Base-by-base conservation (phyloP, 164 flowering plant genomes). In the Kalanchoe fedtschenkoi region DNA sequence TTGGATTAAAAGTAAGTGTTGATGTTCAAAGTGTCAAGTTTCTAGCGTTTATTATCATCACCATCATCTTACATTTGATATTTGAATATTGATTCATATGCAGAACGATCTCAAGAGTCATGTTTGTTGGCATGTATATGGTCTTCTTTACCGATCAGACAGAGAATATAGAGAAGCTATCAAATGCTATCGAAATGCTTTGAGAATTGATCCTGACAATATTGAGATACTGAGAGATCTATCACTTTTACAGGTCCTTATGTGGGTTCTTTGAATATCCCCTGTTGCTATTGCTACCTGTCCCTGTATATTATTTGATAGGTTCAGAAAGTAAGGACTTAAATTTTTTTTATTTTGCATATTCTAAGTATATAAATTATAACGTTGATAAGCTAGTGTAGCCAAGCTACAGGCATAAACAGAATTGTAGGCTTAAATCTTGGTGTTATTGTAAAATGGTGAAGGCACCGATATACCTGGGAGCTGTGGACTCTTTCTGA, bases 101-200 rank as follows among this genome's bases (percentile, higher is more conserved):
- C 90, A 95, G 99, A 95, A 91, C 80, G 99, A 95, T 73, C 84
- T 95, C 46, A 91, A 91, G 78, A 95, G 99, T 74, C 99, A 95
- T 82, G 97, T 95, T 67, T 95, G 99, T 78, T 95, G 99, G 99
- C 99, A 95, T 70, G 99, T 95, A 22, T 91, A 87, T 81, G 99
- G 99, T 71, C 96, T 95, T 51, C 82, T 95, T 14, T 95, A 95
- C 62, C 93, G 99, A 22, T 89, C 99, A 17, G 99, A 95, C 69
- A 83, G 99, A 77, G 99, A 95, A 71, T 95, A 95, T 68, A 82
- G 97, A 65, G 99, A 95, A 71, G 99, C 99, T 26, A 91, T 95
- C 66, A 95, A 95, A 72, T 91, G 96, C 72, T 95, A 95, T 65
- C 76, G 99, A 33, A 95, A 91, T 82, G 99, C 99, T 26, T 66